phyloP scores from a whole-genome alignment of 192 early-diverging fungal species.

The Umbelopsis isabellina region DNA sequence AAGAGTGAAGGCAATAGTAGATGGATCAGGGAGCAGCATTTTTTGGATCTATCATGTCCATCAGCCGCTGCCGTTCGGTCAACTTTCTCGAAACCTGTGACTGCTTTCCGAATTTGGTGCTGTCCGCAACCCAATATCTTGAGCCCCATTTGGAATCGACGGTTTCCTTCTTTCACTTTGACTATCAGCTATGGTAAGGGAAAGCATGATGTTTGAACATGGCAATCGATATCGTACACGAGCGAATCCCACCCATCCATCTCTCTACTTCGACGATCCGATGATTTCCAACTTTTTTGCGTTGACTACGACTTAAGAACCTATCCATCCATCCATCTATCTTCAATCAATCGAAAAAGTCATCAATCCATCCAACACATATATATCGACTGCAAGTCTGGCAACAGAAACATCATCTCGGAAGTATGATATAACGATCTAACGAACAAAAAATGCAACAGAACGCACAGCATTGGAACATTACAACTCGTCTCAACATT shows the following conservation, averaged over 20 bases:
- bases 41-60: no score
- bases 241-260: not conserved
- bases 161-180: constrained; percentile 21
- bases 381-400: not conserved
- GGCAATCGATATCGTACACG: not conserved
- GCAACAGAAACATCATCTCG: not conserved
- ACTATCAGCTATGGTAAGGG: constrained; percentile 15
- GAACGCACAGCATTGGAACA: not conserved
- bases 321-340: not conserved
- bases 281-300: not conserved
- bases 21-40: no score
- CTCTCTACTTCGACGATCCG: not conserved
- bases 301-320: not conserved
- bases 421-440: no score
- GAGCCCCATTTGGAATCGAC: not conserved
- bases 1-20: no score
- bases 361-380: not conserved
- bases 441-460: not conserved
- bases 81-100: not conserved
- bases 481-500: not conserved
- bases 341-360: not conserved
- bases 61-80: no score
- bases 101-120: constrained; percentile 13
- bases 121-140: not conserved
- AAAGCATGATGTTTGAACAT: not conserved